These are phyloP conservation scores for Backusella liffmaniae DNA, from an alignment of 192 early-diverging fungal species.

Conservation along the genomic window DNA sequence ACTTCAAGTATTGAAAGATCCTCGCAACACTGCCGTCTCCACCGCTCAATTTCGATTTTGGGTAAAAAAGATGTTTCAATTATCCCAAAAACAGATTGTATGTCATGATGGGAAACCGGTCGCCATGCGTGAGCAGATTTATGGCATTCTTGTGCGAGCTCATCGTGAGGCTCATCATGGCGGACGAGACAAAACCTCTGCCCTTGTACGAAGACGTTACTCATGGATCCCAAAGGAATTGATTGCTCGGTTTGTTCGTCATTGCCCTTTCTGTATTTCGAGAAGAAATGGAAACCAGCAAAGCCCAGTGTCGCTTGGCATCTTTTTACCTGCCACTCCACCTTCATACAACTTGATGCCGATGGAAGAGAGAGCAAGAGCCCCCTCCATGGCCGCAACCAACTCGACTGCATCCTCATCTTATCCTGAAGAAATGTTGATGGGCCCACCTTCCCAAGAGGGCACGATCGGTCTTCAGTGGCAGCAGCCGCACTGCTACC, in stretches of 20 bases:
- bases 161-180: constrained; percentile 49
- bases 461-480: background rate
- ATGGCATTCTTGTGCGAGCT: constrained; percentile 46
- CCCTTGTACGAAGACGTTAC: constrained; percentile 38
- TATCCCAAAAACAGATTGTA: constrained; percentile 39
- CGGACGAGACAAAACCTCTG: constrained; percentile 50
- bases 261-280: constrained; percentile 31
- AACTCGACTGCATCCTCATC: background rate
- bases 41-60: constrained; percentile 51
- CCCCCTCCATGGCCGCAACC: background rate
- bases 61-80: constrained; percentile 53
- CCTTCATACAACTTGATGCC: background rate
- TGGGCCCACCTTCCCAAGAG: background rate
- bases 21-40: constrained; percentile 48
- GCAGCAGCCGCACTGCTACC: background rate
- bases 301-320: background rate
- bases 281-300: constrained; percentile 20
- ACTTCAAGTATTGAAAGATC: constrained; percentile 46
- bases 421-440: background rate
- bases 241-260: constrained; percentile 29
- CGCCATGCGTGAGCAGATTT: constrained; percentile 45
- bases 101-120: constrained; percentile 47
- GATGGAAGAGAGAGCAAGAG: background rate
- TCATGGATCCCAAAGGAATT: constrained; percentile 33
- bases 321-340: background rate